Evolutionary conservation across 768 basidiomycete genomes (phyloP), one percentile per base, ranked within the genome.

Genomic region (Xerocomus potaroensis): DNA sequence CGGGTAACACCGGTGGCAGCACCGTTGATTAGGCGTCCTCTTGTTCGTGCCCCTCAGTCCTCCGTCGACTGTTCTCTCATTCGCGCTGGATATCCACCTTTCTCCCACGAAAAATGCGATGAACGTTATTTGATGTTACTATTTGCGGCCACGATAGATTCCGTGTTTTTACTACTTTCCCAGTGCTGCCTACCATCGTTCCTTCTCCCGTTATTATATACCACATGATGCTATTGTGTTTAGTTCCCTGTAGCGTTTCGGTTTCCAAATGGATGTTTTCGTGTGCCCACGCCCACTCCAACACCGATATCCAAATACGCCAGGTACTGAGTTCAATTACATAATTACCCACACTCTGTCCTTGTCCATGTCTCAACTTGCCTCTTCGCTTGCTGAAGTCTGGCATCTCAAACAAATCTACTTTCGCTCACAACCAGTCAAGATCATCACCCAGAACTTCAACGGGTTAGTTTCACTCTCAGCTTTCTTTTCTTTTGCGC

Each of bases 361-460:
- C 22, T 4, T 19, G 7, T 24, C 46, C 47, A 63, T 59, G 53
- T 48, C 61, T 37, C 52, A 54, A 38, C 54, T 29, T 23, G 8
- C 9, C 23, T 50, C 63, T 5, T 63, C 68, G 12, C 55, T 54
- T 14, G 68, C 59, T 1, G 84, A 89, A 35, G 79, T 88, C 15
- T 91, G 88, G 88, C 78, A 83, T 61, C 79, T 91, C 62, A 91
- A 90, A 63, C 62, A 73, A 22, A 78, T 89, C 38, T 47, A 57
- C 3, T 91, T 84, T 56, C 70, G 67, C 23, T 51, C 54, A 54
- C 63, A 68, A 34, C 62, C 57, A 3, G 59, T 76, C 54, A 81
- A 81, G 60, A 82, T 90, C 48, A 81, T 91, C 42, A 89, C 86
- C 0, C 87, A 91, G 66, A 89, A 89, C 57, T 87, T 80, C 57